phyloP scores from a whole-genome alignment of 192 early-diverging fungal species.

The Chytriomyces hyalinus region DNA sequence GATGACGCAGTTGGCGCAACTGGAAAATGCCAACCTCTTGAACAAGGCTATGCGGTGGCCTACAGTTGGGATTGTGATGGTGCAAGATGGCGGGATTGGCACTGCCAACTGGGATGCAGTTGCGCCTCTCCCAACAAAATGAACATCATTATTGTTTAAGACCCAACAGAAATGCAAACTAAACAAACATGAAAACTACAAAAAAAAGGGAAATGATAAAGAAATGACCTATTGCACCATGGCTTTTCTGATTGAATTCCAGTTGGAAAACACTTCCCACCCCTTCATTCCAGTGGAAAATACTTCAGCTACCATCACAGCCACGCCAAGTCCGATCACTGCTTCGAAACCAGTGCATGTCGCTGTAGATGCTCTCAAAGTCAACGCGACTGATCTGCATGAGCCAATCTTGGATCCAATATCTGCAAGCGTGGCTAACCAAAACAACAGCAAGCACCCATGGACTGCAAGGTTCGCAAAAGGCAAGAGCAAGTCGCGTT shows the following conservation, averaged over 20 bases:
- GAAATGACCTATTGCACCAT: neutral
- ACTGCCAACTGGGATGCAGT: too few relatives aligned
- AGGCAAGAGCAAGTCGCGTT: conserved; percentile 5
- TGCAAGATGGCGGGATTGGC: too few relatives aligned
- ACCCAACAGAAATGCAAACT: too few relatives aligned
- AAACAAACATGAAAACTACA: too few relatives aligned
- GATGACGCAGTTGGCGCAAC: too few relatives aligned
- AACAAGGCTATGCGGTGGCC: too few relatives aligned
- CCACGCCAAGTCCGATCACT: conserved; percentile 13
- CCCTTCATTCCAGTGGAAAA: conserved; percentile 24
- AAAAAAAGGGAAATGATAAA: too few relatives aligned
- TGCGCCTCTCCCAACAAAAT: too few relatives aligned
- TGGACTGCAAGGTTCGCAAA: neutral
- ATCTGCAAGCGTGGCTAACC: conserved; percentile 23
- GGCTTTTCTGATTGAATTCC: conserved; percentile 2
- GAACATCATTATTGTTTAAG: too few relatives aligned
- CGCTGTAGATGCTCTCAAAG: neutral
- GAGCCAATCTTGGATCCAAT: conserved; percentile 17
- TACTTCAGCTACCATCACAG: conserved; percentile 1
- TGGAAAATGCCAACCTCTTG: too few relatives aligned
- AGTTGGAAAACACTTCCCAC: conserved; percentile 22
- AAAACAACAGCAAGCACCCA: conserved; percentile 2
- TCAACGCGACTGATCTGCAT: conserved; percentile 7
- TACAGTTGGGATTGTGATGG: too few relatives aligned
- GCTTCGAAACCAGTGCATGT: conserved; percentile 29